phyloP scores from a whole-genome alignment of 1,139 yeast genomes.

The Suhomyces taliae region DNA sequence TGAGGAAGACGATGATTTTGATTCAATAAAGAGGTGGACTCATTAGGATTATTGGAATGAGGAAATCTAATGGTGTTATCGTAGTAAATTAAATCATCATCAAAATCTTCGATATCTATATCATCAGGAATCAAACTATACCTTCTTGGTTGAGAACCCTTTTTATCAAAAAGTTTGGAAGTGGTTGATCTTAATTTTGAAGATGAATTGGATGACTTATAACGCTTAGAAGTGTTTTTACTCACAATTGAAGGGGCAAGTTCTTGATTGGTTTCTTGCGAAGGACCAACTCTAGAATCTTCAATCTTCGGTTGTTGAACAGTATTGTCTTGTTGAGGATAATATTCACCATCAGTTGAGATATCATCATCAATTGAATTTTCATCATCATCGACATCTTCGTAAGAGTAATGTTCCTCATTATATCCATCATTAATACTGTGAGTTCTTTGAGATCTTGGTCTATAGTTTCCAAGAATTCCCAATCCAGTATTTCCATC shows the following conservation, averaged over 20 bases:
- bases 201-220: conserved; percentile 33
- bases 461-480: conserved; percentile 9
- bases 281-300: not conserved
- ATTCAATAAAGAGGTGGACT: conserved; percentile 34
- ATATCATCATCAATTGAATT: conserved; percentile 32
- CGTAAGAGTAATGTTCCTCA: conserved; percentile 27
- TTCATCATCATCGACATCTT: conserved; percentile 32
- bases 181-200: conserved; percentile 63
- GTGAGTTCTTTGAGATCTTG: conserved; percentile 14
- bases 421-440: conserved; percentile 17
- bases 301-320: conserved; percentile 2
- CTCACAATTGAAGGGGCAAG: conserved; percentile 23
- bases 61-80: conserved; percentile 46
- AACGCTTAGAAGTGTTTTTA: conserved; percentile 26
- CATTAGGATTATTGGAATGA: conserved; percentile 29
- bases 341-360: conserved; percentile 33
- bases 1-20: conserved; percentile 40
- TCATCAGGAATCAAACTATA: conserved; percentile 74
- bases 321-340: conserved; percentile 9
- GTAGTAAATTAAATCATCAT: conserved; percentile 53
- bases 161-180: conserved; percentile 67
- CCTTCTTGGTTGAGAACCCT: conserved; percentile 69
- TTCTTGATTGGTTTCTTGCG: not conserved
- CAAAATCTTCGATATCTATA: conserved; percentile 64
- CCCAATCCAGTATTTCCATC: conserved; percentile 11